Conservation (phyloP, 139 green algal genomes). For the Chlorella ohadii region DNA sequence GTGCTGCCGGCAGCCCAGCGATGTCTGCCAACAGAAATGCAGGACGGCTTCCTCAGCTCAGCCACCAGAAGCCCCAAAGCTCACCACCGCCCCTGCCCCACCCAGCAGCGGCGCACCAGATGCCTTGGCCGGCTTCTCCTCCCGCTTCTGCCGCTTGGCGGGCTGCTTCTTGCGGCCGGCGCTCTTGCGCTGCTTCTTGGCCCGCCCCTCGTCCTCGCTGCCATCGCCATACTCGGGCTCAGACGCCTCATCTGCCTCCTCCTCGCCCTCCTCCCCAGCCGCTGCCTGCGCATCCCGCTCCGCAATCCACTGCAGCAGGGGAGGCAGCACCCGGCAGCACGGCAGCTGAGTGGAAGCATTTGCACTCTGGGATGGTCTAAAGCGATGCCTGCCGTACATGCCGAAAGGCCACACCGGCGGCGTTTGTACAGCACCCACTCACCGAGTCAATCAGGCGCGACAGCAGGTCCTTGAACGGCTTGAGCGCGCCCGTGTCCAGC, state of each 20-base stretch:
- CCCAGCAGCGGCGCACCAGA: neutral
- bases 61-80: neutral
- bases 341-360: neutral
- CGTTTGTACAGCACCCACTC: too few species aligned
- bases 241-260: neutral
- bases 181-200: conserved; percentile 1
- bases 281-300: neutral
- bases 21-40: too few species aligned
- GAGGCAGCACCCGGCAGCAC: neutral
- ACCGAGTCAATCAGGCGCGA: conserved; percentile 40
- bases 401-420: too few species aligned
- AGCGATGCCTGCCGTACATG: too few species aligned
- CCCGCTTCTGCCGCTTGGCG: conserved; percentile 20
- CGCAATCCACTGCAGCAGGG: neutral
- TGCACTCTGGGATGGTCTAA: neutral
- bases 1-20: too few species aligned
- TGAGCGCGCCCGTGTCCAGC: conserved; percentile 40
- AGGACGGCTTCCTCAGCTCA: neutral
- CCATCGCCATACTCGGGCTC: neutral
- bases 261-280: neutral
- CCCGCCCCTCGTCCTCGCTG: neutral
- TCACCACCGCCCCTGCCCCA: neutral
- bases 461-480: conserved; percentile 41
- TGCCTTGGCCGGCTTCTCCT: conserved; percentile 11
- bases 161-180: neutral